Percentiles rank a stretch among this genome's conserved stretches.
Conservation (phyloP, 1,139 yeast genomes). For the Wickerhamiella infanticola region DNA sequence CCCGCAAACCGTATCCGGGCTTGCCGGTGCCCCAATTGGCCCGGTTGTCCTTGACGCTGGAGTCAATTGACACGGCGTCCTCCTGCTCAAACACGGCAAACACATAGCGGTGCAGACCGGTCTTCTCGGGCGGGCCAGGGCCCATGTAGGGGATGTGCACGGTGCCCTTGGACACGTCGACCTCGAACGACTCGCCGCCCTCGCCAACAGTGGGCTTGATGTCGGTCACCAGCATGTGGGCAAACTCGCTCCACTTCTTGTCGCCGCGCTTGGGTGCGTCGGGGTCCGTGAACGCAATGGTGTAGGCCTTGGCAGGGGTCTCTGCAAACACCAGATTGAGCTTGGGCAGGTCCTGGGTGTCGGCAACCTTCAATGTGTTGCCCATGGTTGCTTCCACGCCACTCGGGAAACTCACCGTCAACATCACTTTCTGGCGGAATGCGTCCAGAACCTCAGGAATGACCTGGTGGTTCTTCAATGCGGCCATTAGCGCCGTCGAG, state of each 20-base stretch:
- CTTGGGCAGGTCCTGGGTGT: slow-evolving; percentile 49
- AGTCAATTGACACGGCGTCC: slow-evolving; percentile 12
- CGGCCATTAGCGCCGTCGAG: slow-evolving; percentile 24
- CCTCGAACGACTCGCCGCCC: slow-evolving; percentile 21
- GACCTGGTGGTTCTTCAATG: slow-evolving; percentile 43
- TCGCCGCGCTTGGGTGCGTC: slow-evolving; percentile 82
- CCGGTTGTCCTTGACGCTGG: slow-evolving; percentile 31
- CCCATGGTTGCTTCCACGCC: slow-evolving; percentile 65
- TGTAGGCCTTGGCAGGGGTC: slow-evolving; percentile 32
- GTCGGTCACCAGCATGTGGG: slow-evolving; percentile 61
- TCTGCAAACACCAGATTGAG: slow-evolving; percentile 50
- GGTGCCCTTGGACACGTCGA: slow-evolving; percentile 20
- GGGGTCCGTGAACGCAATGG: slow-evolving; percentile 75
- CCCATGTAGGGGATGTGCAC: slow-evolving; percentile 42
- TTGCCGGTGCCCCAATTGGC: slow-evolving; percentile 75
- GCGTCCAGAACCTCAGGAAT: slow-evolving; percentile 37
- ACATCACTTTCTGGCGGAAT: slow-evolving; percentile 24
- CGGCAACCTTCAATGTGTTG: slow-evolving; percentile 46
- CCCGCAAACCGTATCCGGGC: slow-evolving; percentile 61
- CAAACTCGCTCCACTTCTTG: slow-evolving; percentile 76
- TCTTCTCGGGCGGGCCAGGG: slow-evolving; percentile 72
- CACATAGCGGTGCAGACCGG: slow-evolving; percentile 74
- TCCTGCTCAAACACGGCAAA: slow-evolving; percentile 58
- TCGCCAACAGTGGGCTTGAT: slow-evolving; percentile 32
- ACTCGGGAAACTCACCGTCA: slow-evolving; percentile 32